Base-by-base conservation (phyloP, 768 basidiomycete species). In the Rhizopogon rudus region DNA sequence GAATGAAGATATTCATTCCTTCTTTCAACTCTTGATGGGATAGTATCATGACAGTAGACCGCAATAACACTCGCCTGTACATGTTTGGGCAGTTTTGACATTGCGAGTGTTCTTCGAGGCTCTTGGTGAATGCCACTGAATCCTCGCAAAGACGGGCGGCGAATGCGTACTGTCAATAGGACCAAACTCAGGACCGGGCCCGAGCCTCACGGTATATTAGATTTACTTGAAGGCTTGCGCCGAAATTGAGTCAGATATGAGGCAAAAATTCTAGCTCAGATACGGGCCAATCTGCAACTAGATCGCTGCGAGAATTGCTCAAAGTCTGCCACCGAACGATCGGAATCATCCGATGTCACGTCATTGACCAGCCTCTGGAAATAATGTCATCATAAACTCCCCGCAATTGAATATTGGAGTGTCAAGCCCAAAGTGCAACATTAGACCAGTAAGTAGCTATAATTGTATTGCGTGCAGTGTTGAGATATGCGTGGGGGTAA, bases 361-460 rank as follows among this genome's bases (percentile, higher is more conserved):
- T 31, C 31, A 31, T 10, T 33, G 31, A 33, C 31, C 2, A 7
- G 31, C 10, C 9, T 25, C 25, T 25, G 25, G 25, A 33, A 7
- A 10, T 33, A 7, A 10, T 33, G 10, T 33, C 31, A 33, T 33
- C 8, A 49, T 35, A 13, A 48, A 7, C 17, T 35, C 35, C 33
- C 14, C 20, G 46, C 13, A 35, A 25, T 25, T 25, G 25, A 25
- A 25, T 25, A 16, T 13, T 37, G 14, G 25, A 49, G 20, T 14
- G 22, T 37, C 48, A 8, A 37, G 35, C 20, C 20, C 35, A 49
- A 49, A 33, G 17, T 35, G 46, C 35, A 37, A 49, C 48, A 49
- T 49, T 49, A 49, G 46, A 35, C 46, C 33, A 48, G 46, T 48
- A 48, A 48, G 48, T 49, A 49, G 22, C 33, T 49, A 49, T 49